Percentiles rank a stretch among this genome's conserved stretches.
These are phyloP conservation scores for Solanum sitiens DNA, from an alignment of 257 asterid genomes.

Conservation along the genomic window DNA sequence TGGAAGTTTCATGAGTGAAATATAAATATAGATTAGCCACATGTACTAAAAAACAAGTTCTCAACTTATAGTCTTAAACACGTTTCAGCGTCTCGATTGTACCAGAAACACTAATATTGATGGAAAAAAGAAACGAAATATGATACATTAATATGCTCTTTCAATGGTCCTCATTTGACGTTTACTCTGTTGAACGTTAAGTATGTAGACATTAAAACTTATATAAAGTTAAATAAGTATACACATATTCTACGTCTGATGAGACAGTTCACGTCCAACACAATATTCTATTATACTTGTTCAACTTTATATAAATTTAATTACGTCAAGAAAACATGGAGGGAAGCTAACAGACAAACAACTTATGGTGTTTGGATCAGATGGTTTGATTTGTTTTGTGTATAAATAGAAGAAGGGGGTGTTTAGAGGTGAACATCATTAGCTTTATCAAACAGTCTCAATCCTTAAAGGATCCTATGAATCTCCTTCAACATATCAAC, in stretches of 20 bases:
- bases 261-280: no score
- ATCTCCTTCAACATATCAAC: neutral
- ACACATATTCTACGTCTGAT: no score
- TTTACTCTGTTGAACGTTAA: no score
- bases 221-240: no score
- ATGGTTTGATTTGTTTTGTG: neutral
- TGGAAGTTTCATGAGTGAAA: neutral
- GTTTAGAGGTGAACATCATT: neutral
- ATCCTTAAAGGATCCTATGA: neutral
- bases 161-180: no score
- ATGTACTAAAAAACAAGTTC: neutral
- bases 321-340: no score
- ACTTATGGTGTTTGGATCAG: neutral
- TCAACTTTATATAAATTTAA: no score
- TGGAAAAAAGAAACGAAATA: neutral
- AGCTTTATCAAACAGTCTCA: neutral
- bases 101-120: neutral
- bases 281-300: accelerated
- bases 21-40: neutral
- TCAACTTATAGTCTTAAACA: neutral
- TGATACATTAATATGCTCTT: neutral
- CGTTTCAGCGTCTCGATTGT: accelerated
- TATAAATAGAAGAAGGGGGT: neutral
- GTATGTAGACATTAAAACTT: neutral
- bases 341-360: neutral